Evolutionary conservation across 371 early-diverging fungal species (phyloP).

Genomic region (Mucor mucedo): DNA sequence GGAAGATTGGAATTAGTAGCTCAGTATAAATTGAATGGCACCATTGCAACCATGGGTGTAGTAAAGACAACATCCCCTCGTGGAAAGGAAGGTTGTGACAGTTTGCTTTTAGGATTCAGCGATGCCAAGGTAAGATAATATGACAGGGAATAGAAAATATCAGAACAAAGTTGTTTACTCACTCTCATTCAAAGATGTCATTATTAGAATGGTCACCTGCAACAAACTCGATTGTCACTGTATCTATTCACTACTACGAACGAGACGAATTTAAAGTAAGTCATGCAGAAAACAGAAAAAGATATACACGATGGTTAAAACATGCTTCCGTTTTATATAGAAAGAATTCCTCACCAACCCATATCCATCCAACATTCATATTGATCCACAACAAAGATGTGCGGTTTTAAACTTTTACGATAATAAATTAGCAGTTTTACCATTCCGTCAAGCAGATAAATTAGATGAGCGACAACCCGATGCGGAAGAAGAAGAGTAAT

Average conservation of each 20-base stretch:
- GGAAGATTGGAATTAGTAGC: slow-evolving; percentile 79
- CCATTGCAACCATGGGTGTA: slow-evolving; percentile 78
- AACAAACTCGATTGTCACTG: slow-evolving; percentile 82
- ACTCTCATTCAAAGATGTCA: slow-evolving; percentile 69
- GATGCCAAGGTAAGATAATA: slow-evolving; percentile 85
- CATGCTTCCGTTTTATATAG: slow-evolving; percentile 17
- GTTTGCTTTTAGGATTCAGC: slow-evolving; percentile 83
- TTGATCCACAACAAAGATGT: slow-evolving; percentile 86
- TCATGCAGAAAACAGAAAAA: background rate
- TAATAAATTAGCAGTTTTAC: slow-evolving; percentile 90
- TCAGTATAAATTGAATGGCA: slow-evolving; percentile 81
- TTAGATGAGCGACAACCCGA: slow-evolving; percentile 40
- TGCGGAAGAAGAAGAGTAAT: slow-evolving; percentile 36
- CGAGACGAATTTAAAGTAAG: slow-evolving; percentile 86
- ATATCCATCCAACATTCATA: slow-evolving; percentile 68
- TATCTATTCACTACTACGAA: slow-evolving; percentile 96
- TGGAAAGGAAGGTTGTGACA: slow-evolving; percentile 78
- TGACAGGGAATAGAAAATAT: no score
- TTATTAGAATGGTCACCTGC: slow-evolving; percentile 85
- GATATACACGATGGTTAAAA: background rate
- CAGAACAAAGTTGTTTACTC: no score
- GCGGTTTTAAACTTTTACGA: slow-evolving; percentile 86
- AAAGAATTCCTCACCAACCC: slow-evolving; percentile 71
- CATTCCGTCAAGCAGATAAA: slow-evolving; percentile 78
- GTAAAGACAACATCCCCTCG: slow-evolving; percentile 72